Evolutionary conservation across 208 protist genomes (phyloP).

Genomic region (Crithidia bombi): DNA sequence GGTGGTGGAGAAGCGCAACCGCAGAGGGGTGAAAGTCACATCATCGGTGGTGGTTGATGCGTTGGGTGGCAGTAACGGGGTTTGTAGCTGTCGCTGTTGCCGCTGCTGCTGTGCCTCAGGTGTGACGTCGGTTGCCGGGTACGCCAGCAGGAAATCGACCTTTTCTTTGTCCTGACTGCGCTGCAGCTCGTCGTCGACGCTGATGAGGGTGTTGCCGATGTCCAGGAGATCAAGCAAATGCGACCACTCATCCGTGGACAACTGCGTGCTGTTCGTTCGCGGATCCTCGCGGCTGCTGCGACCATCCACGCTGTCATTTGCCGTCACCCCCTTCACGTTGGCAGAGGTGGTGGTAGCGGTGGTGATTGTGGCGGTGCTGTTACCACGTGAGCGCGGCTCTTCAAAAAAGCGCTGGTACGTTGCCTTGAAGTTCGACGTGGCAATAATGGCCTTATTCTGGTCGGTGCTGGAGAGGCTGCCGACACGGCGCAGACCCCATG

Average conservation of each 20-base stretch:
- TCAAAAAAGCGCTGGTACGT: conserved; percentile 5
- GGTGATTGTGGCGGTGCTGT: not conserved
- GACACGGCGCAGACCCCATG: not conserved
- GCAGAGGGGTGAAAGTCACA: conserved; percentile 2
- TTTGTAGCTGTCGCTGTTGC: not conserved
- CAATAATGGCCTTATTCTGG: conserved; percentile 7
- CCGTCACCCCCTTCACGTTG: too few species aligned
- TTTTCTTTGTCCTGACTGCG: not conserved
- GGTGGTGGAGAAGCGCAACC: conserved; percentile 7
- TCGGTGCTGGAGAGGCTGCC: conserved; percentile 4
- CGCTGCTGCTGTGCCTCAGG: not conserved
- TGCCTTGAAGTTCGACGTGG: conserved; percentile 13
- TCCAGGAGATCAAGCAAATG: not conserved
- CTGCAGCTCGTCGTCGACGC: conserved; percentile 2
- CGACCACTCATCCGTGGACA: conserved; percentile 9
- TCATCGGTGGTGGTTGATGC: not conserved
- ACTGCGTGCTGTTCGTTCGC: conserved; percentile 4
- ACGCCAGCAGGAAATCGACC: not conserved
- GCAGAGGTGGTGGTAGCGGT: too few species aligned
- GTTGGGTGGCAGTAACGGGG: not conserved
- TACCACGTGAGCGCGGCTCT: conserved; percentile 6
- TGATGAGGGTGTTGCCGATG: conserved; percentile 2
- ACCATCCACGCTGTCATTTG: not conserved
- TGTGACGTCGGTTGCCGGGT: not conserved
- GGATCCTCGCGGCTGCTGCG: conserved; percentile 1